phyloP scores from a whole-genome alignment of 2,329 filamentous ascomycete genomes.

The Sporothrix schenckii region DNA sequence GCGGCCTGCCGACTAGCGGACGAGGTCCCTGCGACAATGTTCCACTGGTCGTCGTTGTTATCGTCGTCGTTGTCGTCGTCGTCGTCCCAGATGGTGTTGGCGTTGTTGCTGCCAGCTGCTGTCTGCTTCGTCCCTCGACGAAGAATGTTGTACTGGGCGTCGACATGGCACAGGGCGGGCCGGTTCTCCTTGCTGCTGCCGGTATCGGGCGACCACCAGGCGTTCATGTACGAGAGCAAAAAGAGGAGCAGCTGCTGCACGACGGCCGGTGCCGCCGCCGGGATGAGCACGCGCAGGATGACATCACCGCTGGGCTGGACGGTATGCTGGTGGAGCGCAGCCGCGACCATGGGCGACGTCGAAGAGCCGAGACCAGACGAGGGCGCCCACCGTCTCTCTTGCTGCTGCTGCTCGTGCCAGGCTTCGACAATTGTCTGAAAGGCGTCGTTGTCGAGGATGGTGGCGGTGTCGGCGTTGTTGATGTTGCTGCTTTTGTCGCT shows the following conservation, averaged over 20 bases:
- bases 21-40: conserved; percentile 23
- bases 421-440: conserved; percentile 29
- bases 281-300: conserved; percentile 10
- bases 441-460: conserved; percentile 12
- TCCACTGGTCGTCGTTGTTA: conserved; percentile 17
- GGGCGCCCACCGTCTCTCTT: not conserved
- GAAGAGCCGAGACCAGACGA: not conserved
- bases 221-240: conserved; percentile 23
- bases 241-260: conserved; percentile 26
- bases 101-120: not conserved
- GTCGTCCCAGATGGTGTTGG: not conserved
- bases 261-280: conserved; percentile 1
- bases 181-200: not conserved
- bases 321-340: conserved; percentile 12
- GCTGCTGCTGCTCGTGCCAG: conserved; percentile 26
- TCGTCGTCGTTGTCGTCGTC: not conserved
- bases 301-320: not conserved
- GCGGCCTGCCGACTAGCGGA: not conserved
- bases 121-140: not conserved
- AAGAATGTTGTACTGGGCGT: conserved; percentile 3
- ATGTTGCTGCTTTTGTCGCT: not conserved
- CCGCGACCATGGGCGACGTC: not conserved
- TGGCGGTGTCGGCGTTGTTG: not conserved
- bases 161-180: conserved; percentile 20
- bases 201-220: not conserved